Percentiles rank a stretch among this genome's conserved stretches.
phyloP scores from a whole-genome alignment of 169 alveolate genomes.

The Cryptosporidium bovis region DNA sequence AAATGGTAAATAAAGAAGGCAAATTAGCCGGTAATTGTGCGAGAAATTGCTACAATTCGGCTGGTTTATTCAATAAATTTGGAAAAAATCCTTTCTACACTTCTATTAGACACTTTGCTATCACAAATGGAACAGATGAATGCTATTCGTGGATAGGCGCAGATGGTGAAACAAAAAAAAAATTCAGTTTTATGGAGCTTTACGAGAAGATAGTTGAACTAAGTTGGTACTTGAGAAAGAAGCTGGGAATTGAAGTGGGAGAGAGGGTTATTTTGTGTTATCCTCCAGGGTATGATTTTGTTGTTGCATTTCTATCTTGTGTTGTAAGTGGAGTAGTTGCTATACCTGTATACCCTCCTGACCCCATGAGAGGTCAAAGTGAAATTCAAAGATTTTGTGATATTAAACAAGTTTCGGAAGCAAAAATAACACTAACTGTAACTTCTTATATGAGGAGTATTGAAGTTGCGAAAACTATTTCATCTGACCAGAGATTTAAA shows the following conservation, averaged over 20 bases:
- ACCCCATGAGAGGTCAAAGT: slow-evolving; percentile 77
- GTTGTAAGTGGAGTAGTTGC: slow-evolving; percentile 79
- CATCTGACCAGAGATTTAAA: slow-evolving; percentile 52
- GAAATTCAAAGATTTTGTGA: slow-evolving; percentile 83
- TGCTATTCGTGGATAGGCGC: slow-evolving; percentile 48
- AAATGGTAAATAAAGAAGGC: neutral
- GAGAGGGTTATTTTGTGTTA: slow-evolving; percentile 77
- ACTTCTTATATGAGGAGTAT: slow-evolving; percentile 57
- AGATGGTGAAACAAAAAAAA: slow-evolving; percentile 37
- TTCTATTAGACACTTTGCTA: slow-evolving; percentile 19
- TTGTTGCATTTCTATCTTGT: slow-evolving; percentile 78
- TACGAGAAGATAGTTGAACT: slow-evolving; percentile 59
- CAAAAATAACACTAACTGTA: slow-evolving; percentile 74
- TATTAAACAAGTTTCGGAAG: slow-evolving; percentile 76
- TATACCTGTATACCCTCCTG: slow-evolving; percentile 84
- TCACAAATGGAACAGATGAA: slow-evolving; percentile 21
- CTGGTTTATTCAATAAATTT: slow-evolving; percentile 17
- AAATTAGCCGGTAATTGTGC: neutral
- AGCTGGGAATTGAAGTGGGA: slow-evolving; percentile 75
- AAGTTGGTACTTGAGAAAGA: slow-evolving; percentile 63
- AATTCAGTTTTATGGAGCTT: slow-evolving; percentile 71
- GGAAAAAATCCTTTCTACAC: slow-evolving; percentile 60
- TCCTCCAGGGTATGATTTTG: slow-evolving; percentile 77
- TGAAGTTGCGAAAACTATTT: slow-evolving; percentile 58
- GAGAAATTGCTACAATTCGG: neutral